These are phyloP conservation scores for Tubosaeta sp. DNA, from an alignment of 768 basidiomycete species.

Conservation along the genomic window DNA sequence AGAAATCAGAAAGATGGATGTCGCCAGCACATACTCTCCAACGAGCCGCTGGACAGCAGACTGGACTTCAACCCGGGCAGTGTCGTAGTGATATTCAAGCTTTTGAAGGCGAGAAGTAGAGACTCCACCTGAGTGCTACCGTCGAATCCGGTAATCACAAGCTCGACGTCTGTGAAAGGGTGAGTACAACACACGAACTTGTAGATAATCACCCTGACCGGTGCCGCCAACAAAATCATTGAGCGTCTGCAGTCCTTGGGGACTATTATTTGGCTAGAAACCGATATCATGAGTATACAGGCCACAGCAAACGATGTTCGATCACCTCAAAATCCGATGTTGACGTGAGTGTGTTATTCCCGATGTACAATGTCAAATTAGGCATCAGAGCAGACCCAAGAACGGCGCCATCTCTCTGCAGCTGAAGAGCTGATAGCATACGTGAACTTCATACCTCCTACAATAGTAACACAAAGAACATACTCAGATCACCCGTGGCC, in stretches of 20 bases:
- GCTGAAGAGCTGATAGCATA: conserved; percentile 44
- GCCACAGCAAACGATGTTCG: neutral
- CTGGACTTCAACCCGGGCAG: conserved; percentile 59
- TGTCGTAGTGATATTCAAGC: conserved; percentile 49
- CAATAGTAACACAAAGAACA: conserved; percentile 18
- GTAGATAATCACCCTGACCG: conserved; percentile 30
- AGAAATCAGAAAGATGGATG: neutral
- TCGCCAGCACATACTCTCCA: conserved; percentile 39
- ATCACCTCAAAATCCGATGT: conserved; percentile 48
- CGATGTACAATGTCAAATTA: conserved; percentile 53
- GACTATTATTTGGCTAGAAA: conserved; percentile 53
- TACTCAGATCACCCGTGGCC: conserved; percentile 58
- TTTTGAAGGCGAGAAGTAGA: conserved; percentile 56
- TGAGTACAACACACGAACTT: neutral
- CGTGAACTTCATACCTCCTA: neutral
- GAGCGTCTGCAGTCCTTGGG: conserved; percentile 57
- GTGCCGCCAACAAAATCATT: conserved; percentile 63
- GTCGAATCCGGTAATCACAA: conserved; percentile 54
- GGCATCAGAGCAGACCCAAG: conserved; percentile 63
- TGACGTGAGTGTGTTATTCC: conserved; percentile 53
- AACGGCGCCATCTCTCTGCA: conserved; percentile 45
- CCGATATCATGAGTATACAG: neutral
- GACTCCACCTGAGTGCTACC: conserved; percentile 59
- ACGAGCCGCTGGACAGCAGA: conserved; percentile 51
- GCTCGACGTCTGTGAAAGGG: conserved; percentile 42